Evolutionary conservation across 108 stramenopile species (phyloP).

Genomic region (Phaeodactylum tricornutum): DNA sequence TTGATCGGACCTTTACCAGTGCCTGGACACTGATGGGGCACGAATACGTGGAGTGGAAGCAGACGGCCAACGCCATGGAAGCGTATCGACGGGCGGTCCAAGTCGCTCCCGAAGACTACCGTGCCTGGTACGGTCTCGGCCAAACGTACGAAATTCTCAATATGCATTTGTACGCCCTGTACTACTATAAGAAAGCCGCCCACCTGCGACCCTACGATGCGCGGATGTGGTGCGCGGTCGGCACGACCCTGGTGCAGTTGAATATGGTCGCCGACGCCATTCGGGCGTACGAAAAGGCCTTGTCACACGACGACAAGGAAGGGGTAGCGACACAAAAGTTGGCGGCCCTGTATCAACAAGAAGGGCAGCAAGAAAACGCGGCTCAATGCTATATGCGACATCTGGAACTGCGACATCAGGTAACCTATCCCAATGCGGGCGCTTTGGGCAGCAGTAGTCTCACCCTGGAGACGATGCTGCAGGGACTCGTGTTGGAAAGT

Average conservation of each 20-base stretch:
- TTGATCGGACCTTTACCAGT: constrained; percentile 82
- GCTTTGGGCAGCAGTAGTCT: constrained; percentile 11
- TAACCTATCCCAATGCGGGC: constrained; percentile 27
- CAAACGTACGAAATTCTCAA: constrained; percentile 97
- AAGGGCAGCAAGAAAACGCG: constrained; percentile 64
- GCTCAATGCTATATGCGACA: constrained; percentile 86
- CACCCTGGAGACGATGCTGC: constrained; percentile 52
- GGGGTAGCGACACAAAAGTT: constrained; percentile 89
- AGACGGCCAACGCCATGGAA: constrained; percentile 94
- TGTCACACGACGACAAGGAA: constrained; percentile 81
- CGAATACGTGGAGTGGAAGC: constrained; percentile 95
- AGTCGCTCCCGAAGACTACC: constrained; percentile 87
- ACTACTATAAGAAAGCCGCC: constrained; percentile 94
- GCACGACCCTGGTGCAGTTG: constrained; percentile 68
- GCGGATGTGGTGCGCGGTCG: constrained; percentile 98
- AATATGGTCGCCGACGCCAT: constrained; percentile 77
- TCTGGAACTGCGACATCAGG: constrained; percentile 65
- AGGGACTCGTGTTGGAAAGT: constrained; percentile 67
- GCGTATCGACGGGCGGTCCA: constrained; percentile 96
- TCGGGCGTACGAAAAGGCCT: constrained; percentile 82
- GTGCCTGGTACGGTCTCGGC: constrained; percentile 99
- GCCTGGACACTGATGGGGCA: constrained; percentile 99
- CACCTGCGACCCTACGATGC: constrained; percentile 92
- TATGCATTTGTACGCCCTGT: constrained; percentile 88
- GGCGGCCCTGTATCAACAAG: constrained; percentile 53